Base-by-base conservation (phyloP, 805 yeast genomes). In the Wickerhamomyces sydowiorum region DNA sequence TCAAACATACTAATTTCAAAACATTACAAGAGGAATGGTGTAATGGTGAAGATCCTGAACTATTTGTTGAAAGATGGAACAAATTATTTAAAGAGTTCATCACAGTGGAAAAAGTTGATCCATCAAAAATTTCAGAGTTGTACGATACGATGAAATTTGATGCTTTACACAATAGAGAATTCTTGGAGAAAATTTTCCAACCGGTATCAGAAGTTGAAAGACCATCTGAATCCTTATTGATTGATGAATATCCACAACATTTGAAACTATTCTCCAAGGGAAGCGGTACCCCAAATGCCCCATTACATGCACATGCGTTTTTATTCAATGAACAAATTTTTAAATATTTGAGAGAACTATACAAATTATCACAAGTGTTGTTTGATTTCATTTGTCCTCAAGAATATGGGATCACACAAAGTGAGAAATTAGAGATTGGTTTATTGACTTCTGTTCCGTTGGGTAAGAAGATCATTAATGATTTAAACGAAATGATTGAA, bases 101-200 rank as follows among this genome's bases (percentile, higher is more conserved):
- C 19, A 78, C 86, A 37, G 93, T 90, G 40, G 99, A 93, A 51
- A 93, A 93, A 63, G 96, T 93, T 3, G 98, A 93, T 63, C 99
- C 99, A 10, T 83, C 96, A 2, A 93, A 91, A 66, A 91, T 93
- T 46, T 85, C 96, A 37, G 99, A 93, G 67, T 73, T 93, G 44
- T 93, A 93, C 59, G 99, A 93, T 64, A 91, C 99, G 1, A 91
- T 93, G 96, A 93, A 93, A 64, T 93, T 86, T 60, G 99, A 93
- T 66, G 99, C 98, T 7, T 72, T 93, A 42, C 99, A 93, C 63
- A 93, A 93, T 62, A 74, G 99, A 42, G 85, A 84, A 27, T 93
- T 93, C 59, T 67, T 93, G 60, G 87, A 85, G 58, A 79, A 79
- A 50, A 82, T 91, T 5, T 93, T 93, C 59, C 73, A 82, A 37